phyloP scores from a whole-genome alignment of 768 basidiomycete genomes.

The Grammothele lineata region DNA sequence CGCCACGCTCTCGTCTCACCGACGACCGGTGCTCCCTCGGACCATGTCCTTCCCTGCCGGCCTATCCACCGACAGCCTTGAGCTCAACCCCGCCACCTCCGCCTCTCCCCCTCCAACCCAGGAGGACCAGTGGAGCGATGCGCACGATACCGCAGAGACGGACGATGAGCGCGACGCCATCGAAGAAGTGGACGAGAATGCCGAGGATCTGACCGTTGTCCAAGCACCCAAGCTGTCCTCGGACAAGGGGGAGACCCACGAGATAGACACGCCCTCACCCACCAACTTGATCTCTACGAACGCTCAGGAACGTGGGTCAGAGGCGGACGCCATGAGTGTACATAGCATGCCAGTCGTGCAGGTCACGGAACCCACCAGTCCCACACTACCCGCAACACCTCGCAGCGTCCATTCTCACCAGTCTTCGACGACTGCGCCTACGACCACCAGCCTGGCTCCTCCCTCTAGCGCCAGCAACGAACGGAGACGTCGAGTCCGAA shows the following conservation, averaged over 20 bases:
- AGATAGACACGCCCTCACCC: conserved; percentile 35
- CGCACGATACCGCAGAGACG: conserved; percentile 32
- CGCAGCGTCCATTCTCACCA: conserved; percentile 29
- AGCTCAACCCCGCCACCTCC: conserved; percentile 14
- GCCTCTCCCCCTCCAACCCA: conserved; percentile 18
- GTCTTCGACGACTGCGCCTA: conserved; percentile 27
- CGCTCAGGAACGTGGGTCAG: conserved; percentile 34
- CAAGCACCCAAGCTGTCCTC: conserved; percentile 22
- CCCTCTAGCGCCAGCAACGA: conserved; percentile 13
- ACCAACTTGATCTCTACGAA: conserved; percentile 24
- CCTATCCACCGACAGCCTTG: conserved; percentile 25
- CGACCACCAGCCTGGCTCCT: conserved; percentile 21
- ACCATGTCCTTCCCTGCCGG: conserved; percentile 23
- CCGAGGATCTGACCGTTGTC: conserved; percentile 23
- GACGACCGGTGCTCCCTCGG: background rate
- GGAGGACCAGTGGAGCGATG: conserved; percentile 36
- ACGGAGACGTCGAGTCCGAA: conserved; percentile 38
- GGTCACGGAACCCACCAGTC: conserved; percentile 38
- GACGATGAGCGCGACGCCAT: conserved; percentile 31
- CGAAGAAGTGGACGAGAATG: conserved; percentile 20
- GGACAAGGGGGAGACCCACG: conserved; percentile 21
- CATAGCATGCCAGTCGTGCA: conserved; percentile 57
- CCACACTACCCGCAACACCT: conserved; percentile 20
- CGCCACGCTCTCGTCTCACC: conserved; percentile 1
- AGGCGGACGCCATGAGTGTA: conserved; percentile 46